These are phyloP conservation scores for Otatea glauca DNA, from an alignment of 176 grass and related monocot species.

Conservation along the genomic window DNA sequence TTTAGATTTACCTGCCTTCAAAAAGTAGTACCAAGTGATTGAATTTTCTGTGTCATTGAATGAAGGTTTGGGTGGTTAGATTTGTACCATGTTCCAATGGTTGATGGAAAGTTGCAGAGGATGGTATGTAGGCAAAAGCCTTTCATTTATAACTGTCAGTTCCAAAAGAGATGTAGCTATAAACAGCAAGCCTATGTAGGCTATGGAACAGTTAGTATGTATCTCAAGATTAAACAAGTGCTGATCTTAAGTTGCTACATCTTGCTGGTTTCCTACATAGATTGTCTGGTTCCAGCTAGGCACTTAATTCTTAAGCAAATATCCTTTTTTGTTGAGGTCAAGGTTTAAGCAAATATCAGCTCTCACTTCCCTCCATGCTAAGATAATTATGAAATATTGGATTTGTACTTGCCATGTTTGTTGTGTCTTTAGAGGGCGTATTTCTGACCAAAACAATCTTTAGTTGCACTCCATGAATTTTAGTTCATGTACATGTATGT, in stretches of 20 bases:
- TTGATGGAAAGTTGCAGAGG: neutral
- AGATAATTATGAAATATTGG: constrained; percentile 5
- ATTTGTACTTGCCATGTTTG: neutral
- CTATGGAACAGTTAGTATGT: neutral
- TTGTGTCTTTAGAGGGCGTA: neutral
- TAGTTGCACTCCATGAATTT: constrained; percentile 20
- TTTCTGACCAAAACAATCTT: neutral
- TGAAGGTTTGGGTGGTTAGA: neutral
- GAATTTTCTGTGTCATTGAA: neutral
- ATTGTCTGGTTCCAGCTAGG: neutral
- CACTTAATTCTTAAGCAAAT: neutral
- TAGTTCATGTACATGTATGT: neutral
- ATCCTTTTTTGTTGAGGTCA: neutral
- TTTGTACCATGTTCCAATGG: neutral
- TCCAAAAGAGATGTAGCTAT: neutral
- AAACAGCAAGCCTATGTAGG: neutral
- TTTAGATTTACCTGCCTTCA: neutral
- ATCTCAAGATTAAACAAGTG: neutral
- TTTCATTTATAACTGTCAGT: neutral
- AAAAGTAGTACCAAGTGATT: neutral
- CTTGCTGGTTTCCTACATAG: neutral
- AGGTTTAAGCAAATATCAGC: constrained; percentile 1
- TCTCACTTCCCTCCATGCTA: neutral
- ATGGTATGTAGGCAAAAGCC: neutral
- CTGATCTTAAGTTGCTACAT: neutral